A percentile compares a stretch with the other conserved stretches of the same genome.
phyloP scores from a whole-genome alignment of 495 filamentous ascomycete genomes.

The Bacidia rubella region DNA sequence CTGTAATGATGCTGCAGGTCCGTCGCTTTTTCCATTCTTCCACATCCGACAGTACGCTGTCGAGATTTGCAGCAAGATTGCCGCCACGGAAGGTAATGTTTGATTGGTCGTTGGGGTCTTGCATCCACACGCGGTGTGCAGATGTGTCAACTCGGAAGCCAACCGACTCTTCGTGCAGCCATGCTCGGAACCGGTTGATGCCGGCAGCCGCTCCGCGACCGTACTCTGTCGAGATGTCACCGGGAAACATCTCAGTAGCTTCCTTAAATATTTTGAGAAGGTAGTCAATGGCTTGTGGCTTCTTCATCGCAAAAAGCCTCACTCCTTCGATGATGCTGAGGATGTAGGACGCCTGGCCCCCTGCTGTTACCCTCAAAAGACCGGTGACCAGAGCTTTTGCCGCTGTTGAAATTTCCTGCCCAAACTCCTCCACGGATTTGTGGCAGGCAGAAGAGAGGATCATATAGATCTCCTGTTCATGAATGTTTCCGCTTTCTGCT shows the following conservation, averaged over 20 bases:
- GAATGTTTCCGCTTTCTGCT: background rate
- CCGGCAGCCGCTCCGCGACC: background rate
- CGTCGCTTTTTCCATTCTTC: background rate
- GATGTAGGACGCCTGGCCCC: background rate
- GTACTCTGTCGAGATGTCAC: background rate
- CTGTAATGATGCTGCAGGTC: background rate
- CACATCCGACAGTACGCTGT: background rate
- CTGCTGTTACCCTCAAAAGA: background rate
- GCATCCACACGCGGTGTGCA: background rate
- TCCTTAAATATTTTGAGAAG: background rate
- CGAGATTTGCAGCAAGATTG: background rate
- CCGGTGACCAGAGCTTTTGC: background rate
- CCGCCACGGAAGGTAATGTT: background rate
- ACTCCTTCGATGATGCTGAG: background rate
- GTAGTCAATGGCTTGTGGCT: background rate
- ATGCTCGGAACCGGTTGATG: background rate
- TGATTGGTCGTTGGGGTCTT: background rate
- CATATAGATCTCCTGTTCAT: background rate
- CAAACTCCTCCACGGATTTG: background rate
- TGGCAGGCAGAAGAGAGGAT: background rate
- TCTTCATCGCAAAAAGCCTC: background rate
- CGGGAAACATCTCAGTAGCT: background rate
- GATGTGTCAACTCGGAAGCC: background rate
- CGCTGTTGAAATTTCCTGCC: background rate
- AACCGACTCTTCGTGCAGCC: background rate